Evolutionary conservation across 2,329 filamentous ascomycete species (phyloP).

Genomic region (Colletotrichum graminicola): DNA sequence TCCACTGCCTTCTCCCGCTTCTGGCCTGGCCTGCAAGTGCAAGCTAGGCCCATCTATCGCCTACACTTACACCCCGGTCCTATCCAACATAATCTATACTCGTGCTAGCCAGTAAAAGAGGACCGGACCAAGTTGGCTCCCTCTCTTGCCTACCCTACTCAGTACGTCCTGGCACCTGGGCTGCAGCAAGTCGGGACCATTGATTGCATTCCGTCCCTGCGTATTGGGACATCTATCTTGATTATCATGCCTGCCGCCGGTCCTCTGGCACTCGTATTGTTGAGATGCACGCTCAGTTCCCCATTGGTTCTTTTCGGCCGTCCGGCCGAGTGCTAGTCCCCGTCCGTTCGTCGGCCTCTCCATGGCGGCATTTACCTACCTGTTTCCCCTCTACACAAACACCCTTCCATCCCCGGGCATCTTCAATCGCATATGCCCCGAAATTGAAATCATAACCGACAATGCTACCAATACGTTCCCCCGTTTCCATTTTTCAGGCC

Average conservation of each 20-base stretch:
- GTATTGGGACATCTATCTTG: slow-evolving; percentile 30
- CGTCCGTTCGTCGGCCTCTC: slow-evolving; percentile 7
- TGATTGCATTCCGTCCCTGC: slow-evolving; percentile 22
- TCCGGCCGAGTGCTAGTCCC: slow-evolving; percentile 20
- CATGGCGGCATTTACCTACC: slow-evolving; percentile 5
- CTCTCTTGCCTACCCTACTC: neutral
- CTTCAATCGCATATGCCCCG: slow-evolving; percentile 23
- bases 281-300: slow-evolving; percentile 32
- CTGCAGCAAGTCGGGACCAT: slow-evolving; percentile 2
- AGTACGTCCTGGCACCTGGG: neutral
- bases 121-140: slow-evolving; percentile 11
- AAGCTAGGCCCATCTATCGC: neutral
- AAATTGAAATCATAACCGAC: slow-evolving; percentile 37
- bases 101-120: slow-evolving; percentile 5
- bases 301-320: slow-evolving; percentile 26
- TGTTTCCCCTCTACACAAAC: slow-evolving; percentile 2
- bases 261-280: slow-evolving; percentile 16
- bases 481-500: no score
- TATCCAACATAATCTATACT: slow-evolving; percentile 5
- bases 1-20: slow-evolving; percentile 12
- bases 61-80: slow-evolving; percentile 2
- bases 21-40: slow-evolving; percentile 12
- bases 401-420: neutral
- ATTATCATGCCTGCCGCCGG: slow-evolving; percentile 18
- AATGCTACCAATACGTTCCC: slow-evolving; percentile 21